Evolutionary conservation across 768 basidiomycete genomes (phyloP), one percentile per base, ranked within the genome.

Genomic region (Boletus coccyginus): DNA sequence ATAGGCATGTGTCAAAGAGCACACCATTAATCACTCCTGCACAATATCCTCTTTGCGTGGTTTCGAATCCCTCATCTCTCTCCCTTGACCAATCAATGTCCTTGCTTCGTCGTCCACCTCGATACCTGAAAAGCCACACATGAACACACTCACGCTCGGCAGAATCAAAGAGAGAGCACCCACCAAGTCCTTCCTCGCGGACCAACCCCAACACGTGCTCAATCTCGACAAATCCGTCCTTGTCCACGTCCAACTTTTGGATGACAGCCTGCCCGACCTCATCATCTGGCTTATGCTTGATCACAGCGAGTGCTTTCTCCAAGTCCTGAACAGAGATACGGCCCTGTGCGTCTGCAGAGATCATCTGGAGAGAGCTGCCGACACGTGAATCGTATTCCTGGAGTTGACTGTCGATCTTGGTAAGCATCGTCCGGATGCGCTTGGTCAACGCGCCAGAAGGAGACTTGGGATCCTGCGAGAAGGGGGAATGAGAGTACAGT

Each of bases 31-130:
- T 69, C 68, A 80, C 66, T 91, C 90, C 69, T 90, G 86, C 40
- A 97, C 86, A 62, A 98, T 96, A 70, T 98, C 95, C 77, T 97
- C 96, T 75, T 96, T 94, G 70, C 92, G 84, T n/a, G 94, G 92
- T 66, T 75, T 82, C 24, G 81, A 80, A 63, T 88, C 84, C 47
- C 88, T 88, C 57, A 95, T 78, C 72, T 95, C 92, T 52, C 78
- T 82, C 32, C 92, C 88, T 70, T 92, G 90, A 32, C 91, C 88
- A 42, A 95, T 84, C 61, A 96, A 78, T 12, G 84, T 83, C 73
- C 90, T 83, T 4, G 89, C 92, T 56, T 88, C 88, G 62, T 92
- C 92, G 64, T 93, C 93, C 50, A 95, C 75, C 39, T 94, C 80
- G 40, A 91, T 88, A 55, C 92, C 91, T 87, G 44, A 50, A 33